Base-by-base conservation (phyloP, 345 rosid genomes). In the Physaria fendleri region DNA sequence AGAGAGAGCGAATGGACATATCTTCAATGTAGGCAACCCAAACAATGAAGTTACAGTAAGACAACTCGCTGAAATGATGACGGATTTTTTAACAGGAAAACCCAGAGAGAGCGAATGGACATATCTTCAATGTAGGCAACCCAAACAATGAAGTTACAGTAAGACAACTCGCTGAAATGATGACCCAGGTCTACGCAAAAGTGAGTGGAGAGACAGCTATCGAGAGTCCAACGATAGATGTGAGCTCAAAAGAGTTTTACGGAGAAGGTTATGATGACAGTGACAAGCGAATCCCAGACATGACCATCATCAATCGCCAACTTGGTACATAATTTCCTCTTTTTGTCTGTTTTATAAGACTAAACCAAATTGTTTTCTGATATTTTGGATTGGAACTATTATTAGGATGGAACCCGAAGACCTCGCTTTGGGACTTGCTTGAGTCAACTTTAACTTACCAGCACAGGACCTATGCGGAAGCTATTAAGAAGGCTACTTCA, bases 1-100 rank as follows among this genome's bases (percentile, higher is more conserved):
- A 21, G 84, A 69, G 38, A 78, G 99, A 75, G 92, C 96, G 54
- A 93, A 90, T 74, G 88, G 97, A 37, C 96, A 93, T 22, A 93
- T 87, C 68, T 94, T 94, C 73, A 94, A 87, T 64, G 99, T 94
- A 14, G 99, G 99, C 74, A 90, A 94, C 78, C 99, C 99, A 28
- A 56, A 94, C 83, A 94, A 89, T 62, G 99, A 94, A 82, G 99
- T 90, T 15, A 87, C 99, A 10, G 99, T 94, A 27, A 73, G 88
- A 73, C 99, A 94, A 79, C 97, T 94, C 51, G 97, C 95, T 62
- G 99, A 94, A 69, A 90, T 94, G 96, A n/a, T n/a, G n/a, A n/a
- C n/a, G n/a, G n/a, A n/a, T n/a, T n/a, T n/a, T n/a, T n/a, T n/a
- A n/a, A n/a, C n/a, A n/a, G n/a, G n/a, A n/a, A n/a, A n/a, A n/a